A percentile compares a stretch with the other conserved stretches of the same genome.
Conservation (phyloP, 1,284 basidiomycete species). For the Erythrobasidium hasegawianum region DNA sequence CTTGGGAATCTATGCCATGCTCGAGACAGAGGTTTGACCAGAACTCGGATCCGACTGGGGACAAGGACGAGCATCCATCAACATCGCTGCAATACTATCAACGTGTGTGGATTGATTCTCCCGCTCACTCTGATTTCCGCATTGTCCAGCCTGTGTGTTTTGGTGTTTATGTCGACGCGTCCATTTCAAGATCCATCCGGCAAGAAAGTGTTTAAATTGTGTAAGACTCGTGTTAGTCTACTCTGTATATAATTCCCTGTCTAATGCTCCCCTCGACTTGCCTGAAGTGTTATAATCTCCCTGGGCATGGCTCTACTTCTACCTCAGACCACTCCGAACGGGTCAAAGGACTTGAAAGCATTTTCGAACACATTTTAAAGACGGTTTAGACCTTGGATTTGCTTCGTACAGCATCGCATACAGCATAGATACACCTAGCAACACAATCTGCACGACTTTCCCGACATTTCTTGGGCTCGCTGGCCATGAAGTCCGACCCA, state of each 20-base stretch:
- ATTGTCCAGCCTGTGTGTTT: constrained; percentile 27
- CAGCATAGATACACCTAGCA: neutral
- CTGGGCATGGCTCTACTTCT: constrained; percentile 17
- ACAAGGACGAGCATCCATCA: neutral
- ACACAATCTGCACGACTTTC: neutral
- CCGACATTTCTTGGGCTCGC: neutral
- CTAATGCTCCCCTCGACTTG: neutral
- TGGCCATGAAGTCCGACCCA: neutral
- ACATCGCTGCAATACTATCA: neutral
- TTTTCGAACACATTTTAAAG: too few species aligned
- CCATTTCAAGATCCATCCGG: neutral
- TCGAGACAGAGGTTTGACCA: constrained; percentile 95
- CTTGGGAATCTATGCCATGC: constrained; percentile 89
- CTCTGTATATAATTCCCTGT: too few species aligned
- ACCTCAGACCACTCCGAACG: neutral
- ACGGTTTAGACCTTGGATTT: too few species aligned
- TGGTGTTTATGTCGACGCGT: neutral
- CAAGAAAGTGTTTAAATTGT: neutral
- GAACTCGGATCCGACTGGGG: constrained; percentile 77
- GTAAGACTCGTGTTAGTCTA: constrained; percentile 4
- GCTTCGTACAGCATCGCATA: neutral
- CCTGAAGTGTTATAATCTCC: constrained; percentile 33
- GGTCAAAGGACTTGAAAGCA: too few species aligned
- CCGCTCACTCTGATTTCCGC: constrained; percentile 31
- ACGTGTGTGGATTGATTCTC: neutral